Percentiles rank a stretch among this genome's conserved stretches.
Evolutionary conservation across 805 yeast species (phyloP).

Genomic region (Yarrowia hollandica): DNA sequence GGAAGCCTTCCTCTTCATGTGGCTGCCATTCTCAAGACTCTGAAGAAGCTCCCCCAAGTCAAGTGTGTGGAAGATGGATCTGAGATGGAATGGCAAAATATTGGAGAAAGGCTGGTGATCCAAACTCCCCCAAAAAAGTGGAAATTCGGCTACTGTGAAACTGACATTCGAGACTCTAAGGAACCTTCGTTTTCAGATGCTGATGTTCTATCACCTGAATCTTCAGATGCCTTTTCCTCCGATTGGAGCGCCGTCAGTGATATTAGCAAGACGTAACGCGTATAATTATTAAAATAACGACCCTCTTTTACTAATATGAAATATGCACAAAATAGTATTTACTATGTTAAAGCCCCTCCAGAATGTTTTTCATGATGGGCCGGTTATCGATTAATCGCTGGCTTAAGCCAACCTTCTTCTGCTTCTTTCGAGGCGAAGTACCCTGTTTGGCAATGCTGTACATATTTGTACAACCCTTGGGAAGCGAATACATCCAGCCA

Average conservation of each 20-base stretch:
- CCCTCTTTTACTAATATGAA: too few species aligned
- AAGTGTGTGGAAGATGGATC: neutral
- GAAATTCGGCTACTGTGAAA: conserved; percentile 3
- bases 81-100: conserved; percentile 1
- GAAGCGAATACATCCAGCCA: conserved; percentile 65
- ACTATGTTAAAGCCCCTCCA: conserved; percentile 4
- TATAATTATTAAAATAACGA: neutral
- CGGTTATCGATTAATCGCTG: conserved; percentile 1
- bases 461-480: conserved; percentile 37
- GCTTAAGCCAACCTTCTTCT: conserved; percentile 15
- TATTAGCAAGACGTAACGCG: neutral
- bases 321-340: too few species aligned
- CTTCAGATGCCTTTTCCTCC: neutral
- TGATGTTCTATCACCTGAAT: neutral
- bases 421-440: conserved; percentile 19
- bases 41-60: neutral
- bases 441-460: conserved; percentile 29
- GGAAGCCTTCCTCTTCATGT: conserved; percentile 14
- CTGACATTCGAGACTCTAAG: neutral
- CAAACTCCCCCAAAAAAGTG: neutral
- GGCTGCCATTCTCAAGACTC: conserved; percentile 12
- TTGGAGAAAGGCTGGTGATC: neutral
- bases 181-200: neutral
- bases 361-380: conserved; percentile 18
- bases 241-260: conserved; percentile 13